Conservation (phyloP, 306 rosid species). For the Quercus aquifolioides region DNA sequence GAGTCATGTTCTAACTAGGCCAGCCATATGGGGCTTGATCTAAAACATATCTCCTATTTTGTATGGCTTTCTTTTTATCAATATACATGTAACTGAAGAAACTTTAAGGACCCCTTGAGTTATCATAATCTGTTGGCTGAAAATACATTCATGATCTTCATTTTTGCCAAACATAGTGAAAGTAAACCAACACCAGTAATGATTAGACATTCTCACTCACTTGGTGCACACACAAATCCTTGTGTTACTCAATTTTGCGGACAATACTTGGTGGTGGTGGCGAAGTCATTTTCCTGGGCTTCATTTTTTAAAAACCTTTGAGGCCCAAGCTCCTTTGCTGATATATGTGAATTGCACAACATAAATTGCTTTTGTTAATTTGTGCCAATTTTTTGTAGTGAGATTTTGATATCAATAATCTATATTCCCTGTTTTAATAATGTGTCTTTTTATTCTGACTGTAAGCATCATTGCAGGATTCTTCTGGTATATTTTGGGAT, state of each 20-base stretch:
- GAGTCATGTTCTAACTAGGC: neutral
- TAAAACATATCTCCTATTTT: too few relatives aligned
- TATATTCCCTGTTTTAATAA: slow-evolving; percentile 10
- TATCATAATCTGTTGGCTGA: neutral
- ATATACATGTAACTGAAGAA: neutral
- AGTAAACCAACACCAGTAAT: neutral
- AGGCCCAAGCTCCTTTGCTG: too few relatives aligned
- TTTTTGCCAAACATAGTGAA: neutral
- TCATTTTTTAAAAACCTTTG: too few relatives aligned
- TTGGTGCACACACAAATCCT: too few relatives aligned
- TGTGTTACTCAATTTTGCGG: too few relatives aligned
- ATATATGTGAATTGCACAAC: neutral
- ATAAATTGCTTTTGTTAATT: neutral
- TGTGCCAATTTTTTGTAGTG: neutral
- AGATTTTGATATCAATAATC: neutral
- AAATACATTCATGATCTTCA: neutral
- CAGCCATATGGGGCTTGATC: too few relatives aligned
- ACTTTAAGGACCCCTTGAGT: neutral
- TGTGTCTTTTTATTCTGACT: slow-evolving; percentile 18
- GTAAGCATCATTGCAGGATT: slow-evolving; percentile 56
- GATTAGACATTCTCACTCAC: too few relatives aligned
- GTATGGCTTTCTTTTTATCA: neutral
- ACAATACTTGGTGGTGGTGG: too few relatives aligned
- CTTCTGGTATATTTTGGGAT: slow-evolving; percentile 93
- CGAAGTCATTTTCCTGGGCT: too few relatives aligned